Percentiles rank a stretch among this genome's conserved stretches.
Evolutionary conservation across 2,329 filamentous ascomycete genomes (phyloP).

Genomic region (Penicillium italicum): DNA sequence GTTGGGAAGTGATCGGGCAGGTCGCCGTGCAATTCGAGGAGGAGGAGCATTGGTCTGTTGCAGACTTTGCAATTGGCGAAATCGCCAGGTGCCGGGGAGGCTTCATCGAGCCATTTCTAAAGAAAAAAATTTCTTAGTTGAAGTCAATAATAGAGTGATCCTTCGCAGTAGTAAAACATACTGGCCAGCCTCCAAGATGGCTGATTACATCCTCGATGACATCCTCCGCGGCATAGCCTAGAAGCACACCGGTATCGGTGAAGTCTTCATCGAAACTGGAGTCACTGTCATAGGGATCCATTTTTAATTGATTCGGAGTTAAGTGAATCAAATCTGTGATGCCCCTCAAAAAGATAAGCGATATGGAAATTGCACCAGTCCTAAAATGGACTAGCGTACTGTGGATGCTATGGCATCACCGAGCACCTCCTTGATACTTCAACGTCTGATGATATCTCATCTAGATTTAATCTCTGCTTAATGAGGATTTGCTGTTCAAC

Average conservation of each 20-base stretch:
- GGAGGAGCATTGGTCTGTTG: slow-evolving; percentile 74
- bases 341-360: slow-evolving; percentile 27
- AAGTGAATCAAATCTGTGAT: slow-evolving; percentile 7
- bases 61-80: slow-evolving; percentile 85
- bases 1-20: slow-evolving; percentile 80
- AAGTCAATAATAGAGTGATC: not conserved
- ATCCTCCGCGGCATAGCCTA: slow-evolving; percentile 84
- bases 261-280: slow-evolving; percentile 61
- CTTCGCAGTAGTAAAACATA: slow-evolving; percentile 48
- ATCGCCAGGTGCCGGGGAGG: slow-evolving; percentile 66
- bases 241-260: slow-evolving; percentile 70
- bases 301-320: slow-evolving; percentile 34
- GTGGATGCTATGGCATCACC: not conserved
- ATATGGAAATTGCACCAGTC: slow-evolving; percentile 14
- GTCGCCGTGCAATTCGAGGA: slow-evolving; percentile 88
- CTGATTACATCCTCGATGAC: slow-evolving; percentile 77
- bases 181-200: slow-evolving; percentile 80
- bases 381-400: not conserved
- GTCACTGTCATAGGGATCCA: slow-evolving; percentile 83
- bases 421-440: not conserved
- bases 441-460: not conserved
- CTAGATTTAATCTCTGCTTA: not conserved
- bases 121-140: slow-evolving; percentile 15
- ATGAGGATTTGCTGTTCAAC: not conserved
- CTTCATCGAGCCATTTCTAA: slow-evolving; percentile 79